Conservation (phyloP, 352 stramenopile species). For the Pythium aquatile region DNA sequence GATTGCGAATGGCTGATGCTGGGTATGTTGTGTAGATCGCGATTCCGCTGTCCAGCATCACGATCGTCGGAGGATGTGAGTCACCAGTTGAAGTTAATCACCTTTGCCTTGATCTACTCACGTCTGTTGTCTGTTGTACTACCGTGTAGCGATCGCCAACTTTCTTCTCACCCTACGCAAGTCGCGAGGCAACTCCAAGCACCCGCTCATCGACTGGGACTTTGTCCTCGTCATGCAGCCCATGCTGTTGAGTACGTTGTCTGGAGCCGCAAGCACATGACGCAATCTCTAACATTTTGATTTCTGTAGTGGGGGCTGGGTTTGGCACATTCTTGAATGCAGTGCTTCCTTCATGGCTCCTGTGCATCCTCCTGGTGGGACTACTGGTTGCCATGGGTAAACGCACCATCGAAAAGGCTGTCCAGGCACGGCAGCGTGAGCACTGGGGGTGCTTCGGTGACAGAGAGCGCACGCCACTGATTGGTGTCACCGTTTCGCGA, state of each 20-base stretch:
- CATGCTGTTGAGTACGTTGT: conserved; percentile 64
- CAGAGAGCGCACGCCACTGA: conserved; percentile 23
- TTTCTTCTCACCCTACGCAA: conserved; percentile 91
- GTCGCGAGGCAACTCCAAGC: conserved; percentile 83
- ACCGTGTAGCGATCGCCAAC: conserved; percentile 81
- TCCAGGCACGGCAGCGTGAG: conserved; percentile 87
- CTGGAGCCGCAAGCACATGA: neutral
- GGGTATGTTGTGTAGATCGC: conserved; percentile 44
- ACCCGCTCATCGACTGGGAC: conserved; percentile 96
- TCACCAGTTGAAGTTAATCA: neutral
- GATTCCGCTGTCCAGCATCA: conserved; percentile 96
- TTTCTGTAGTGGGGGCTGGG: conserved; percentile 48
- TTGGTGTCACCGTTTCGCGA: conserved; percentile 21
- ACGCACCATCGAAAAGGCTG: conserved; percentile 88
- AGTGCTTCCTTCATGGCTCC: conserved; percentile 84
- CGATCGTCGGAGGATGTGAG: conserved; percentile 88
- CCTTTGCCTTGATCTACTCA: too few species aligned
- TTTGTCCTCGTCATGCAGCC: conserved; percentile 97
- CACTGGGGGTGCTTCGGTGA: conserved; percentile 40
- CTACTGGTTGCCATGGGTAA: conserved; percentile 87
- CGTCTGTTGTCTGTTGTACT: too few species aligned
- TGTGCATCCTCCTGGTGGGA: conserved; percentile 89
- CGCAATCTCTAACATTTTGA: neutral
- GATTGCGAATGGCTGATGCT: neutral
- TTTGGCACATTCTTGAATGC: conserved; percentile 92